Percentiles rank a stretch among this genome's conserved stretches.
phyloP scores from a whole-genome alignment of 331 rosid species.

The Quercus lobata region DNA sequence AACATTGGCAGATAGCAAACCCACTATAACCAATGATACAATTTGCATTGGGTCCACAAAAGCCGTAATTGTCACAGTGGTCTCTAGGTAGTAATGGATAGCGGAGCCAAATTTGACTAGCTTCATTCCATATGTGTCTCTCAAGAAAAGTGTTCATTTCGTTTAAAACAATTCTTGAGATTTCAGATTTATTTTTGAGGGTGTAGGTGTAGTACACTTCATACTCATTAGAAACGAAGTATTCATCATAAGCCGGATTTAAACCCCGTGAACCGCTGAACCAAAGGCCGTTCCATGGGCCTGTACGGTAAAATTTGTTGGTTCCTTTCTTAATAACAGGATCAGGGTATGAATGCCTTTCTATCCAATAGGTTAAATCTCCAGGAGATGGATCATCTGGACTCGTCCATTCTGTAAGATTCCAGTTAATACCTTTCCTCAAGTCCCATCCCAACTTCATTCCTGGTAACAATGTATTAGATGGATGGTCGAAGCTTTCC shows the following conservation, averaged over 20 bases:
- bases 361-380: constrained; percentile 4
- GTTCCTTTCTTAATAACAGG: constrained; percentile 4
- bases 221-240: constrained; percentile 10
- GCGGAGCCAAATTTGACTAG: constrained; percentile 21
- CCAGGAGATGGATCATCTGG: constrained; percentile 10
- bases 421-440: background rate
- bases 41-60: constrained; percentile 46
- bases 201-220: constrained; percentile 14
- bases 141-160: constrained; percentile 20
- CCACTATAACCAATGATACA: constrained; percentile 25
- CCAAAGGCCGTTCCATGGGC: constrained; percentile 22
- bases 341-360: constrained; percentile 18
- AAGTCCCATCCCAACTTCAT: constrained; percentile 24
- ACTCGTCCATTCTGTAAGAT: constrained; percentile 7
- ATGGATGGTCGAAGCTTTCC: constrained; percentile 22
- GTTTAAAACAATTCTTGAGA: constrained; percentile 19
- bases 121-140: constrained; percentile 32
- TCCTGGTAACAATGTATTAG: constrained; percentile 6
- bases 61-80: constrained; percentile 40
- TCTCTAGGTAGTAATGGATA: constrained; percentile 47
- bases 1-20: constrained; percentile 42
- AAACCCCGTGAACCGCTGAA: background rate
- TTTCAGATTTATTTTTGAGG: background rate
- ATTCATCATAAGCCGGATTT: background rate
- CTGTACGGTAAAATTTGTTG: background rate